Evolutionary conservation across 441 rosid genomes (phyloP).

Genomic region (Gossypium trilobum): DNA sequence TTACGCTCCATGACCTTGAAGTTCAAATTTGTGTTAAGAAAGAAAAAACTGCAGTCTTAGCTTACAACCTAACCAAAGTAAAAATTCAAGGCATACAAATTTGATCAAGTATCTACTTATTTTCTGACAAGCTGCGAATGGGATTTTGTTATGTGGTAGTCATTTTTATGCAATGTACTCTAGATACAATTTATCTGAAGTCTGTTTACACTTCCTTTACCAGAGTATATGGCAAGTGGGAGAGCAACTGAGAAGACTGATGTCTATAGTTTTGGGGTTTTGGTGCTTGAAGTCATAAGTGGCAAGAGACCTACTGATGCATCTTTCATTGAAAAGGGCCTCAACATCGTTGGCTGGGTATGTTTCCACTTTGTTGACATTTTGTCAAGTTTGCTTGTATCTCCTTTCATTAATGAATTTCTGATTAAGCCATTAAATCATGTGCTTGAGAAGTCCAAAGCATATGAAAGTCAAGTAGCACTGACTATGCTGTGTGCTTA

Average conservation of each 20-base stretch:
- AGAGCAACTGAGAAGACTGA: slow-evolving; percentile 98
- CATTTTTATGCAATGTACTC: slow-evolving; percentile 2
- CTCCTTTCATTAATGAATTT: neutral
- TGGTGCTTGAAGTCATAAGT: slow-evolving; percentile 88
- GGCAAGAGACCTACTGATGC: slow-evolving; percentile 97
- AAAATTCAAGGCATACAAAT: neutral
- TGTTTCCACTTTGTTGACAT: slow-evolving; percentile 17
- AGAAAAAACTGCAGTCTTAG: neutral
- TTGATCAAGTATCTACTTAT: neutral
- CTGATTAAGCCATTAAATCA: neutral
- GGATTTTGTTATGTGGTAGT: neutral
- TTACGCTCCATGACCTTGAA: neutral
- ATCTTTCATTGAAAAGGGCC: slow-evolving; percentile 88
- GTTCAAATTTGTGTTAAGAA: neutral
- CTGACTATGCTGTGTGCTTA: neutral
- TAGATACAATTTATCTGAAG: slow-evolving; percentile 3
- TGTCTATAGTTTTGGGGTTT: slow-evolving; percentile 91
- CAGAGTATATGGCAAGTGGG: slow-evolving; percentile 97
- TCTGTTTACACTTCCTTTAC: slow-evolving; percentile 15
- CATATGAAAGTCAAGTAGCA: neutral
- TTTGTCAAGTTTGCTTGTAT: slow-evolving; percentile 1
- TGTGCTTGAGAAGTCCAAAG: slow-evolving; percentile 3
- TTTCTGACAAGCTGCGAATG: neutral
- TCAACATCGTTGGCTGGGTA: slow-evolving; percentile 97
- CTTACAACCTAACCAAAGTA: neutral